A percentile compares a stretch with the other conserved stretches of the same genome.
These are phyloP conservation scores for Ascochyta lentis DNA, from an alignment of 2,329 filamentous ascomycete genomes.

Conservation along the genomic window DNA sequence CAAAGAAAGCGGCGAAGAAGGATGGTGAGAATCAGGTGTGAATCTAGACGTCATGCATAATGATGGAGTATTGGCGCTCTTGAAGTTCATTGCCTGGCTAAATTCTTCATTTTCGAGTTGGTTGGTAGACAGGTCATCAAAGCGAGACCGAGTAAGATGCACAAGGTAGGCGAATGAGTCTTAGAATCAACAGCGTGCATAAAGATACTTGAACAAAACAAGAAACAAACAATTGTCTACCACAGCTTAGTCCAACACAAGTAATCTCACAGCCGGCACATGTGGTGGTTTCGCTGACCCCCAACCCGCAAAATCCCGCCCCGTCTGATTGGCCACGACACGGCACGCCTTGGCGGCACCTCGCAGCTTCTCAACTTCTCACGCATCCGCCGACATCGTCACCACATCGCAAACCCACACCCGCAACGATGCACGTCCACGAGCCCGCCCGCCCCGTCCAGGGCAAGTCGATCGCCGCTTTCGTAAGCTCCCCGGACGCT, in stretches of 20 bases:
- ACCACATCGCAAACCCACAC: conserved; percentile 17
- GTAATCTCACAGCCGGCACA: no score
- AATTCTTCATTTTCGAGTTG: no score
- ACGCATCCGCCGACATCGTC: conserved; percentile 18
- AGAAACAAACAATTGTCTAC: not conserved
- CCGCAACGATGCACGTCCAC: conserved; percentile 16
- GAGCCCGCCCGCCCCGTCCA: conserved; percentile 25
- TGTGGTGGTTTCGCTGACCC: conserved; percentile 18
- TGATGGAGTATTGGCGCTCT: not conserved
- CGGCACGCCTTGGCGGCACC: conserved; percentile 18
- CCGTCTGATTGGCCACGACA: conserved; percentile 24
- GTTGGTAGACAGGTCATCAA: no score
- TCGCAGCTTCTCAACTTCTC: conserved; percentile 20
- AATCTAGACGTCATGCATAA: not conserved
- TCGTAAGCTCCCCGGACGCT: conserved; percentile 29
- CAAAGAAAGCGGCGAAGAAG: conserved; percentile 52
- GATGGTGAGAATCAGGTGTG: conserved; percentile 34
- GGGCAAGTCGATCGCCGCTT: conserved; percentile 38
- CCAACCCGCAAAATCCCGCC: conserved; percentile 32
- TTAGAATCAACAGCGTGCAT: not conserved
- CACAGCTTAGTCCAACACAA: no score
- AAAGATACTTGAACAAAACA: not conserved
- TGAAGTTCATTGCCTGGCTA: not conserved
- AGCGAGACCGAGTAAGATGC: no score
- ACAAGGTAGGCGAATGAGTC: not conserved